Evolutionary conservation across 495 filamentous ascomycete genomes (phyloP).

Genomic region (Penicillium paradoxum): DNA sequence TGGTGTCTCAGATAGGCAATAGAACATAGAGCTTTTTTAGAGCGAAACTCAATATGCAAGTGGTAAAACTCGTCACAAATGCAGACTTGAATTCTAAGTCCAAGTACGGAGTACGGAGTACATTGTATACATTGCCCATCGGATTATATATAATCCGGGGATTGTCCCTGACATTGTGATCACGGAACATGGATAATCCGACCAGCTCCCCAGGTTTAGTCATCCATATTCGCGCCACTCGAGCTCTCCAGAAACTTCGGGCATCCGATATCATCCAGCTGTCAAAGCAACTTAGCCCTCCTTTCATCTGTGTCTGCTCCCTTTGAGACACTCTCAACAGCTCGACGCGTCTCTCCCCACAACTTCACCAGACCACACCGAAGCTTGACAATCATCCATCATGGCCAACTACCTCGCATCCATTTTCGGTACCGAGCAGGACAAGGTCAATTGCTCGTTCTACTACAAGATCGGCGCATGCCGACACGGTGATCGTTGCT

Average conservation of each 20-base stretch:
- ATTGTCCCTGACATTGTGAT: no score
- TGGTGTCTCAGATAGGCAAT: not conserved
- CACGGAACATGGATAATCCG: slow-evolving; percentile 16
- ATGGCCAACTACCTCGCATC: slow-evolving; percentile 98
- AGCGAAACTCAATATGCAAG: no score
- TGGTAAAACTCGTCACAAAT: no score
- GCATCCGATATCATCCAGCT: slow-evolving; percentile 19
- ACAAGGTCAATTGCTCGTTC: slow-evolving; percentile 85
- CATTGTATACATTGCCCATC: no score
- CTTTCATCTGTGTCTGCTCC: not conserved
- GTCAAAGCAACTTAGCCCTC: slow-evolving; percentile 11
- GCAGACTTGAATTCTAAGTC: no score
- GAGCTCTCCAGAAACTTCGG: slow-evolving; percentile 46
- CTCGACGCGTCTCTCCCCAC: no score
- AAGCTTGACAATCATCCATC: slow-evolving; percentile 11
- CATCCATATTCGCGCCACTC: slow-evolving; percentile 19
- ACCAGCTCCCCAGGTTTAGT: slow-evolving; percentile 25
- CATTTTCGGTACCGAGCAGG: slow-evolving; percentile 99
- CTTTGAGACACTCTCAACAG: not conserved
- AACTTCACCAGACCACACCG: not conserved
- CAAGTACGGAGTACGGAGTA: no score
- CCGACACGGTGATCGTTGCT: slow-evolving; percentile 96
- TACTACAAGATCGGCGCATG: slow-evolving; percentile 99
- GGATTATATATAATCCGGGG: not conserved
- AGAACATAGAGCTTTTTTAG: not conserved